Evolutionary conservation across 768 basidiomycete genomes (phyloP).

Genomic region (Sutorius australiensis): DNA sequence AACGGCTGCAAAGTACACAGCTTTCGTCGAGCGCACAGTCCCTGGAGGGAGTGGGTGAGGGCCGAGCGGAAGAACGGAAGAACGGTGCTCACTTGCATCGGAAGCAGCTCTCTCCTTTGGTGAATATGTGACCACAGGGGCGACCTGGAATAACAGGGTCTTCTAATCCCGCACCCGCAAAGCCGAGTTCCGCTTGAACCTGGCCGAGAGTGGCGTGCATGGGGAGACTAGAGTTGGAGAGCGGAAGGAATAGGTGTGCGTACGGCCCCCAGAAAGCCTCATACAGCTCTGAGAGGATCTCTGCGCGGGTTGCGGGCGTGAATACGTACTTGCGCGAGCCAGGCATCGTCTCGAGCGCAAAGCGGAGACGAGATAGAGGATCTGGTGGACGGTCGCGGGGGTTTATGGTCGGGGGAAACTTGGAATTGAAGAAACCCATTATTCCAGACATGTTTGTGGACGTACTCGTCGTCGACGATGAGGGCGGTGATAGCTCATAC

Average conservation of each 20-base stretch:
- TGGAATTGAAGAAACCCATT: slow-evolving; percentile 45
- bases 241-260: slow-evolving; percentile 67
- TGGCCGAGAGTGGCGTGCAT: slow-evolving; percentile 64
- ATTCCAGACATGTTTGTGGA: slow-evolving; percentile 37
- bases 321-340: slow-evolving; percentile 75
- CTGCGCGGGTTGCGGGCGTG: slow-evolving; percentile 67
- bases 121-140: slow-evolving; percentile 82
- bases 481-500: neutral
- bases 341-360: slow-evolving; percentile 77
- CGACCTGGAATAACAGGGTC: slow-evolving; percentile 62
- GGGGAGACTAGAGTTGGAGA: slow-evolving; percentile 58
- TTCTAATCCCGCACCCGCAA: slow-evolving; percentile 56
- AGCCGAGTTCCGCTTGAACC: slow-evolving; percentile 57
- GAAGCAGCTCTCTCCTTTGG: slow-evolving; percentile 89
- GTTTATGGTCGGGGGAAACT: slow-evolving; percentile 52
- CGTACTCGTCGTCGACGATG: neutral
- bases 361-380: slow-evolving; percentile 68
- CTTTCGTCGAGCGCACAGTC: slow-evolving; percentile 89
- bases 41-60: slow-evolving; percentile 38
- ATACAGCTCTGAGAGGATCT: slow-evolving; percentile 79
- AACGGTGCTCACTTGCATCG: slow-evolving; percentile 76
- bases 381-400: slow-evolving; percentile 55
- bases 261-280: slow-evolving; percentile 79
- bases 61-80: neutral
- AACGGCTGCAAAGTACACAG: slow-evolving; percentile 84